Base-by-base conservation (phyloP, 805 yeast genomes). In the Grigorovia jiainica region DNA sequence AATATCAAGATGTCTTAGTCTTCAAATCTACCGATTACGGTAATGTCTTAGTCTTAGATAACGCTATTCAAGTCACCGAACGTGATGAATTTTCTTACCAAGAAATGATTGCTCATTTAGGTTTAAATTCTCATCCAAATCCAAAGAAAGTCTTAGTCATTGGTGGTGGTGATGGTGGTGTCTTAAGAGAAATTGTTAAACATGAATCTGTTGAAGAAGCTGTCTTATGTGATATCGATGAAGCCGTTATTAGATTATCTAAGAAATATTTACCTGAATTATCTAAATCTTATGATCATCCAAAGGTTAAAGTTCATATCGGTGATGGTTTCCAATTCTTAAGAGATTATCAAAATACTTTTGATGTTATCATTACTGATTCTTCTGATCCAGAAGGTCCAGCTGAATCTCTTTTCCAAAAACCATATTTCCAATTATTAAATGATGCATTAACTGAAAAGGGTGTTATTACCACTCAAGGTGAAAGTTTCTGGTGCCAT, bases 151-250 rank as follows among this genome's bases (percentile, higher is more conserved):
- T 94, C 19, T 72, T 90, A 43, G 97, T 90, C 49, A 84, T 90
- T 58, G 98, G 98, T 45, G 98, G 98, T 50, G 98, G 98, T 59
- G 98, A 90, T 64, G 98, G 98, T 55, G 97, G 97, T 66, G 97
- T 90, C 40, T 75, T 90, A 57, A 79, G 97, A 68, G 97, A 90
- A 67, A 74, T 89, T 59, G 85, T 87, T 59, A 90, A 90, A 68
- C 96, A 90, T 67, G 79, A 75, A 40, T 64, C 75, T 46, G 86
- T 90, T 42, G 95, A 87, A 64, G 82, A 82, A 66, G 95, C 95
- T 38, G 76, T 84, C 68, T 72, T 90, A 51, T 87, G 95, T 66
- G 98, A 90, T 66, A 90, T 90, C 53, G 98, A 90, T 59, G 97
- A 87, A 67, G 79, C 87, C 35, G 97, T 89, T 45, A 86, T 89